phyloP scores from a whole-genome alignment of 1,284 basidiomycete genomes.

The Apiotrichum gracile region DNA sequence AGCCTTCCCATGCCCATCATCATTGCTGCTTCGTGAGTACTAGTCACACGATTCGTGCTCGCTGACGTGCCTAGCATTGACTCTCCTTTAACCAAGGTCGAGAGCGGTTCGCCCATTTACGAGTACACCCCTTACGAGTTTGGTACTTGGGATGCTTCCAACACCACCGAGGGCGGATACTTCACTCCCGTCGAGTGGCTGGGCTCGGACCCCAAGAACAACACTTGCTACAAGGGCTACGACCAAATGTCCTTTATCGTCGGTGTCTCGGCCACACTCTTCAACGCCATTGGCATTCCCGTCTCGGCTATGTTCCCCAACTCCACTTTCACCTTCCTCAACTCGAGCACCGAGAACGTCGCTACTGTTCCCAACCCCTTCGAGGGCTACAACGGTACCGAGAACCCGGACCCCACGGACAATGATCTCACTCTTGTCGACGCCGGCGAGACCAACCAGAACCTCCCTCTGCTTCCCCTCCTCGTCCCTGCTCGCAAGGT shows the following conservation, averaged over 20 bases:
- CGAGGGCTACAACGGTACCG: conserved; percentile 15
- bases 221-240: conserved; percentile 43
- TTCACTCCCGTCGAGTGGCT: conserved; percentile 44
- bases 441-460: conserved; percentile 49
- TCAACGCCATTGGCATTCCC: conserved; percentile 35
- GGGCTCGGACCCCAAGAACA: conserved; percentile 35
- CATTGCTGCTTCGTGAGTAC: conserved; percentile 36
- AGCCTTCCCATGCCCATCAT: conserved; percentile 46
- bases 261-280: conserved; percentile 45
- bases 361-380: conserved; percentile 49
- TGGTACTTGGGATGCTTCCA: conserved; percentile 47
- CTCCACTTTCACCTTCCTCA: conserved; percentile 24
- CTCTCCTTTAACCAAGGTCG: not conserved
- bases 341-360: conserved; percentile 39
- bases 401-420: conserved; percentile 34
- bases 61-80: not conserved
- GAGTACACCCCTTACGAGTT: conserved; percentile 51
- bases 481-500: conserved; percentile 49
- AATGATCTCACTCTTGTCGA: conserved; percentile 46
- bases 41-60: conserved; percentile 28
- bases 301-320: conserved; percentile 10
- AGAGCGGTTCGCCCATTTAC: conserved; percentile 42
- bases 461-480: conserved; percentile 52
- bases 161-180: conserved; percentile 30
- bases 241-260: conserved; percentile 47